Evolutionary conservation across 2,329 filamentous ascomycete species (phyloP), one percentile per base, ranked within the genome.

Genomic region (Didymella glomerata): DNA sequence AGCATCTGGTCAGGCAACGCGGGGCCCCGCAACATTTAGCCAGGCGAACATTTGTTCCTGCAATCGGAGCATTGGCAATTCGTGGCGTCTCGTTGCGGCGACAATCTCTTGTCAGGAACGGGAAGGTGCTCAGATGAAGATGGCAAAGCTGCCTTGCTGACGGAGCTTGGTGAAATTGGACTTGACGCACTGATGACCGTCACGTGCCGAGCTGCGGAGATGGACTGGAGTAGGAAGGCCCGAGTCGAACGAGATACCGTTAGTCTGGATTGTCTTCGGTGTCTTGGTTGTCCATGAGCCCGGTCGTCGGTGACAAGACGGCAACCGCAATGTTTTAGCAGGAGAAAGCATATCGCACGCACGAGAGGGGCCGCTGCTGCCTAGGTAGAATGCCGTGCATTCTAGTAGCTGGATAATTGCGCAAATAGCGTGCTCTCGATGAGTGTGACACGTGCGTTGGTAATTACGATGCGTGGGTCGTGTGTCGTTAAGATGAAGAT

Each of bases 21-120:
- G 58, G 62, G 56, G 40, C 57, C 61, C 64, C 62, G 55, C 32
- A 38, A 34, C 32, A 46, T 28, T 47, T 48, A 58, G 48, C 54
- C 51, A 58, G 34, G 47, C 48, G 41, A 54, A 50, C 49, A 68
- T 64, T 65, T 69, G 60, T 66, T 68, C 67, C 67, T 68, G 63
- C 66, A 69, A 69, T 69, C 52, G 63, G 61, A 61, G 32, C 32
- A 55, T 46, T 61, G 52, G 36, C 45, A 59, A 24, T 42, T 20
- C 16, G 46, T 30, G 20, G 41, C 54, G 59, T 52, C 42, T 34
- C 57, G 41, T 55, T 48, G 42, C 46, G 50, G 49, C 51, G 48
- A 45, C 20, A 50, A 28, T 36, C 5, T 20, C 25, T 28, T n/a
- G 38, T 56, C 62, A 64, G 60, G 60, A 62, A 61, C 44, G 51